Evolutionary conservation across 2,329 filamentous ascomycete species (phyloP).

Genomic region (Pseudogymnoascus sp.): DNA sequence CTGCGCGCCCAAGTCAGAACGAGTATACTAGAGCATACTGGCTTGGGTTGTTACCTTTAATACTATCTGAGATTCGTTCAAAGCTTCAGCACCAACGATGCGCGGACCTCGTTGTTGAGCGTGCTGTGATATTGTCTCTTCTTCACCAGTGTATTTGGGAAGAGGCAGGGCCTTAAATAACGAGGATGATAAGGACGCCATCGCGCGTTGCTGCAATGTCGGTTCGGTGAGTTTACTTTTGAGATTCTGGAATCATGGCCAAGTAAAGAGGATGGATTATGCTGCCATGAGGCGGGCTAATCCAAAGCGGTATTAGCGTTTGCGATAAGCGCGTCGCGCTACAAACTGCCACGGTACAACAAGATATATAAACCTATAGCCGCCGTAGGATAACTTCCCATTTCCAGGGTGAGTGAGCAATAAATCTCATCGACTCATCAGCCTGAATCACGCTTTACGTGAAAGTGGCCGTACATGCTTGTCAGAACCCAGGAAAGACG

Average conservation of each 20-base stretch:
- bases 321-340: slow-evolving; percentile 2
- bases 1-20: slow-evolving; percentile 32
- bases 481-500: not conserved
- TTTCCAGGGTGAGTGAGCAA: not conserved
- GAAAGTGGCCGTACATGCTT: not conserved
- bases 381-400: not conserved
- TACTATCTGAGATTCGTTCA: slow-evolving; percentile 80
- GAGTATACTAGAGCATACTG: not conserved
- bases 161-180: slow-evolving; percentile 76
- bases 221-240: not conserved
- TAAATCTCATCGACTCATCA: not conserved
- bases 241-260: slow-evolving; percentile 1
- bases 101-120: slow-evolving; percentile 71
- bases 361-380: not conserved
- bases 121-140: slow-evolving; percentile 68
- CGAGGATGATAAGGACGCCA: slow-evolving; percentile 61
- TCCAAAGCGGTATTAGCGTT: not conserved
- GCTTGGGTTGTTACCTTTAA: slow-evolving; percentile 47
- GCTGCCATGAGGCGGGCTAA: not conserved
- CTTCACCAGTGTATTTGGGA: slow-evolving; percentile 82
- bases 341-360: slow-evolving; percentile 3
- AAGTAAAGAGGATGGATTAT: slow-evolving; percentile 9
- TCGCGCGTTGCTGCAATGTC: slow-evolving; percentile 28
- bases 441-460: not conserved
- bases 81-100: slow-evolving; percentile 68